These are phyloP conservation scores for Xylariaceae sp. DNA, from an alignment of 2,329 filamentous ascomycete genomes.

Conservation along the genomic window DNA sequence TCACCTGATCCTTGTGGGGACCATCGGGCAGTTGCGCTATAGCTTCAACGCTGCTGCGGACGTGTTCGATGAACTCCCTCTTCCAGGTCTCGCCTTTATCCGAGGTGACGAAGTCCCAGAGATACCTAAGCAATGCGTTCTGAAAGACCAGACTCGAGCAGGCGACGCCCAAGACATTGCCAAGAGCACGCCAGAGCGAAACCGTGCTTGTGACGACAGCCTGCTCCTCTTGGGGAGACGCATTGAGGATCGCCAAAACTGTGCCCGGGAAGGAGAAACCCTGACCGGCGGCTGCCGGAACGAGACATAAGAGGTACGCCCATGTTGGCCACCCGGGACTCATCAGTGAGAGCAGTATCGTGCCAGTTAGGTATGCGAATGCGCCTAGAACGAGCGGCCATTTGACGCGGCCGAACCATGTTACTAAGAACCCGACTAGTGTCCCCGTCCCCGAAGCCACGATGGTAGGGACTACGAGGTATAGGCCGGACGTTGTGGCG, in stretches of 20 bases:
- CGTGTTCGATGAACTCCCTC: constrained; percentile 48
- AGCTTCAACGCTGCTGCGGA: constrained; percentile 52
- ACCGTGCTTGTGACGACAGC: constrained; percentile 68
- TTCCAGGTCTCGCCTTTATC: constrained; percentile 50
- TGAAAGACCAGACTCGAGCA: constrained; percentile 69
- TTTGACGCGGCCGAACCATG: constrained; percentile 55
- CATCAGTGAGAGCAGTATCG: constrained; percentile 47
- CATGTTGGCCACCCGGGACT: constrained; percentile 46
- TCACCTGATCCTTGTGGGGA: constrained; percentile 49
- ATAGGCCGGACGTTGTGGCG: constrained; percentile 68
- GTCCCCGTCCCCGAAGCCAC: constrained; percentile 53
- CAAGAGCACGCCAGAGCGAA: constrained; percentile 67
- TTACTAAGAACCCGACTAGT: constrained; percentile 59
- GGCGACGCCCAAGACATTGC: constrained; percentile 70
- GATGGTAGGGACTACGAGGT: constrained; percentile 61
- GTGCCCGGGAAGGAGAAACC: constrained; percentile 63
- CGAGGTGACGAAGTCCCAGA: constrained; percentile 50
- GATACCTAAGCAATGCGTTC: constrained; percentile 60
- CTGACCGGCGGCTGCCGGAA: constrained; percentile 54
- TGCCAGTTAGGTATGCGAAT: constrained; percentile 46
- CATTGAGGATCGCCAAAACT: constrained; percentile 60
- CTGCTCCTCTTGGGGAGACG: constrained; percentile 57
- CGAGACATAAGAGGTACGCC: constrained; percentile 53
- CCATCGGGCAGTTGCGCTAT: constrained; percentile 41
- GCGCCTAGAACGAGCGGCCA: constrained; percentile 54